Conservation (phyloP, 148 eudicot genomes). For the Talinum fruticosum region DNA sequence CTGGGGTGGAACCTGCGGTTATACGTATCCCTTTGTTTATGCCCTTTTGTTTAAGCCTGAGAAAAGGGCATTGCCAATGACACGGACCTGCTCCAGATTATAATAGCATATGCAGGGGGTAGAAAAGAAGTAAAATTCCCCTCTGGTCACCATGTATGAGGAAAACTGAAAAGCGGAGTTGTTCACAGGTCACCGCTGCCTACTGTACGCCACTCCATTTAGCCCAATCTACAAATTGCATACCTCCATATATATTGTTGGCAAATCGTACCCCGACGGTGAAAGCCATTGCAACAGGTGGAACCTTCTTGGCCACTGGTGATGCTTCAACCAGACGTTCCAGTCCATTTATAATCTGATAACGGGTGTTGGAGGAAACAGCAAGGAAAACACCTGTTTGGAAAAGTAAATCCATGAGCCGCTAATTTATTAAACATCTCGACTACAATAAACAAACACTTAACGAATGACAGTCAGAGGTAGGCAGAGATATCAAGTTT, state of each 20-base stretch:
- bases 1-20: too few relatives aligned
- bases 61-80: neutral
- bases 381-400: constrained; percentile 76
- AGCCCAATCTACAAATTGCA: constrained; percentile 76
- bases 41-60: neutral
- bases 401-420: neutral
- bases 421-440: too few relatives aligned
- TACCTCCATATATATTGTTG: constrained; percentile 61
- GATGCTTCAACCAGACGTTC: constrained; percentile 68
- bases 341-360: constrained; percentile 73
- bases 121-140: neutral
- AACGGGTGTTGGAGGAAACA: constrained; percentile 82
- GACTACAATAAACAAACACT: too few relatives aligned
- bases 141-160: neutral
- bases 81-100: neutral
- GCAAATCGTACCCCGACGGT: constrained; percentile 66
- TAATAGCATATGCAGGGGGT: neutral
- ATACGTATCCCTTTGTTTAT: too few relatives aligned
- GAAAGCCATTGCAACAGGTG: constrained; percentile 60
- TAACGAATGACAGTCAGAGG: too few relatives aligned
- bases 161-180: neutral
- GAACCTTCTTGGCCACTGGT: constrained; percentile 48
- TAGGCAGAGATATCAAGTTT: too few relatives aligned
- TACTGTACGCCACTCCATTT: constrained; percentile 58
- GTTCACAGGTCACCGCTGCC: constrained; percentile 19